Percentiles rank a stretch among this genome's conserved stretches.
Evolutionary conservation across 2,329 filamentous ascomycete genomes (phyloP).

Genomic region (Colletotrichum sp.): DNA sequence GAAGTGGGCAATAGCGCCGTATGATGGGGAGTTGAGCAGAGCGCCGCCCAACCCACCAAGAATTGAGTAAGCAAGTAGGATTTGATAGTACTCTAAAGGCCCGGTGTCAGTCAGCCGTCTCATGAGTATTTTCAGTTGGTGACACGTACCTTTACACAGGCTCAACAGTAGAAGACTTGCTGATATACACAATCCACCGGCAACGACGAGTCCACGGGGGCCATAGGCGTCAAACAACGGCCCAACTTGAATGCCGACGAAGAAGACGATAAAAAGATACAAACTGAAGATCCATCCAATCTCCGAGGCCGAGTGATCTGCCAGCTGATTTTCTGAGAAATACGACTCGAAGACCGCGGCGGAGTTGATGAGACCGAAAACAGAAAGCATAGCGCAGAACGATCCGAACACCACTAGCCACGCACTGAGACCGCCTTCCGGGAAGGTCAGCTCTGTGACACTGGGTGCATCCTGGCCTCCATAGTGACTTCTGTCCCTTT

Average conservation of each 20-base stretch:
- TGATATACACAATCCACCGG: slow-evolving; percentile 67
- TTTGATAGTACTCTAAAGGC: slow-evolving; percentile 72
- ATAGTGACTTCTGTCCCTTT: neutral
- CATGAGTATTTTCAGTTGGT: fast-evolving
- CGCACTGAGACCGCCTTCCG: slow-evolving; percentile 74
- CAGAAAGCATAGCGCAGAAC: slow-evolving; percentile 73
- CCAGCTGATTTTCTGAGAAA: slow-evolving; percentile 74
- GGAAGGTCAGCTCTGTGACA: slow-evolving; percentile 33
- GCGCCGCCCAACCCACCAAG: slow-evolving; percentile 75
- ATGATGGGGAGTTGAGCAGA: slow-evolving; percentile 77
- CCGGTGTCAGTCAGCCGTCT: neutral
- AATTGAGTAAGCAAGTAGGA: slow-evolving; percentile 78
- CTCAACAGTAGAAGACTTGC: slow-evolving; percentile 71
- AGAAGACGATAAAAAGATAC: slow-evolving; percentile 82
- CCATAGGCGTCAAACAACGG: slow-evolving; percentile 82
- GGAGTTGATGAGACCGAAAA: slow-evolving; percentile 76
- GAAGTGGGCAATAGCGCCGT: slow-evolving; percentile 79
- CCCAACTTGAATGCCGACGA: slow-evolving; percentile 81
- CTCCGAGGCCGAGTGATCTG: slow-evolving; percentile 66
- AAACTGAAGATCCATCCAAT: slow-evolving; percentile 90
- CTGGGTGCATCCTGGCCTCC: neutral
- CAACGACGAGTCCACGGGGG: slow-evolving; percentile 68
- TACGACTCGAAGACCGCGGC: slow-evolving; percentile 82
- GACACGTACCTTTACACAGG: slow-evolving; percentile 59
- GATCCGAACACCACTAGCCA: slow-evolving; percentile 82